Percentiles rank a stretch among this genome's conserved stretches.
These are phyloP conservation scores for Periconia sp. DNA, from an alignment of 2,329 filamentous ascomycete genomes.

Conservation along the genomic window DNA sequence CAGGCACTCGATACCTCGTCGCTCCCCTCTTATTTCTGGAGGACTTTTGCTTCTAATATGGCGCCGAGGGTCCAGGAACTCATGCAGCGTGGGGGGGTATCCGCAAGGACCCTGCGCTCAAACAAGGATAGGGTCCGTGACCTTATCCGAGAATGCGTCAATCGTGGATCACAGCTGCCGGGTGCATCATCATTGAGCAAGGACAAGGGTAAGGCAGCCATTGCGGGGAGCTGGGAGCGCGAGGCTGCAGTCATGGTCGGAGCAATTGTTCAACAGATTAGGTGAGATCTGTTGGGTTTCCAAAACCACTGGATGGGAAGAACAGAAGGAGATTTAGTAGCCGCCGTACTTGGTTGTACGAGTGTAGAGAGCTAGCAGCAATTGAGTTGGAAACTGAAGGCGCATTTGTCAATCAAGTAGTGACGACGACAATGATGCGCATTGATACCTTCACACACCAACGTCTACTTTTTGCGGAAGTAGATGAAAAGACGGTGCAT, in stretches of 20 bases:
- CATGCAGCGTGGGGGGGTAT: constrained; percentile 76
- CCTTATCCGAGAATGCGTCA: constrained; percentile 79
- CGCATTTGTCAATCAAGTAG: neutral
- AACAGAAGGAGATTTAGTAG: neutral
- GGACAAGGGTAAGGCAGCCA: constrained; percentile 47
- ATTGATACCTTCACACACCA: neutral
- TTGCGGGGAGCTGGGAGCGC: constrained; percentile 71
- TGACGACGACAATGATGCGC: neutral
- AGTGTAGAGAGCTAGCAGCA: neutral
- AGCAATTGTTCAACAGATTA: constrained; percentile 64
- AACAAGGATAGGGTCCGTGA: constrained; percentile 76
- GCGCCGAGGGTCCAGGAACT: constrained; percentile 82
- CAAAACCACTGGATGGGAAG: neutral
- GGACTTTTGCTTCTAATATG: constrained; percentile 78
- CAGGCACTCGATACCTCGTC: constrained; percentile 82
- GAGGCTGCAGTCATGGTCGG: constrained; percentile 95
- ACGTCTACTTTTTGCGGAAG: neutral
- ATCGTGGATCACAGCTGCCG: constrained; percentile 72
- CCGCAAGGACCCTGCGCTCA: constrained; percentile 75
- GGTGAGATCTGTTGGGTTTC: constrained; percentile 2
- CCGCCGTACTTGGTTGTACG: neutral
- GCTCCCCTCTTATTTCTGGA: constrained; percentile 90
- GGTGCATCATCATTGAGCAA: constrained; percentile 47
- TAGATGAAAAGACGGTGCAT: constrained; percentile 23
- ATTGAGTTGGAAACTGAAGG: neutral